phyloP scores from a whole-genome alignment of 2,329 filamentous ascomycete genomes.

The Claviceps pazoutovae region DNA sequence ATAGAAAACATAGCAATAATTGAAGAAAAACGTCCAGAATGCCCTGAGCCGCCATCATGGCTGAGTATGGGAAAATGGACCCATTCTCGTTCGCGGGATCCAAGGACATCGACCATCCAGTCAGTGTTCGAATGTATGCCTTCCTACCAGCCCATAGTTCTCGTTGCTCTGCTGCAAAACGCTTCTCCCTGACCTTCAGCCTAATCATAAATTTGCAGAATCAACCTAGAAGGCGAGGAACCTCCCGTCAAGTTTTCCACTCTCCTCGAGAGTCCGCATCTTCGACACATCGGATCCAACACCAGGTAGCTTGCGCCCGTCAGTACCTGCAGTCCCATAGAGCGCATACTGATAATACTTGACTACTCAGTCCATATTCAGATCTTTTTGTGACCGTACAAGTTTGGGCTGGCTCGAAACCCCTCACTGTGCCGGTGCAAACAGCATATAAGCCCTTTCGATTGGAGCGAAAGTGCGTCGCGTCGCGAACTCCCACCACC shows the following conservation, averaged over 20 bases:
- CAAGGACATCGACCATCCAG: conserved; percentile 62
- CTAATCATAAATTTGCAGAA: conserved; percentile 20
- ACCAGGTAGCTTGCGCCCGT: conserved; percentile 38
- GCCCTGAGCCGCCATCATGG: conserved; percentile 18
- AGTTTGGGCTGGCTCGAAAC: conserved; percentile 92
- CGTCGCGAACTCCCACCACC: background rate
- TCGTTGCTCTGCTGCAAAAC: background rate
- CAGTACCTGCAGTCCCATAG: background rate
- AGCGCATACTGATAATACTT: conserved; percentile 12
- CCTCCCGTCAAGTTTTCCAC: conserved; percentile 42
- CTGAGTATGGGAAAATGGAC: conserved; percentile 54
- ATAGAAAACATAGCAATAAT: too few species aligned
- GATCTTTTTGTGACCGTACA: conserved; percentile 90
- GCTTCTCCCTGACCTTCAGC: background rate
- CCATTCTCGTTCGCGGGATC: conserved; percentile 92
- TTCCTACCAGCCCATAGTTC: background rate
- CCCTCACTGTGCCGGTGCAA: conserved; percentile 79
- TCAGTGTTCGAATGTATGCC: conserved; percentile 50
- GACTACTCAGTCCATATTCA: conserved; percentile 56
- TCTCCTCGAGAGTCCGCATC: conserved; percentile 61
- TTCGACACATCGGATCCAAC: conserved; percentile 80
- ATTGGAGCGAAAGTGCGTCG: conserved; percentile 43
- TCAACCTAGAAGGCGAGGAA: conserved; percentile 33
- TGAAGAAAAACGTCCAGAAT: conserved; percentile 9
- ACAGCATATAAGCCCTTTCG: conserved; percentile 90